Conservation (phyloP, 164 flowering plant genomes). For the Dillenia suffruticosa region DNA sequence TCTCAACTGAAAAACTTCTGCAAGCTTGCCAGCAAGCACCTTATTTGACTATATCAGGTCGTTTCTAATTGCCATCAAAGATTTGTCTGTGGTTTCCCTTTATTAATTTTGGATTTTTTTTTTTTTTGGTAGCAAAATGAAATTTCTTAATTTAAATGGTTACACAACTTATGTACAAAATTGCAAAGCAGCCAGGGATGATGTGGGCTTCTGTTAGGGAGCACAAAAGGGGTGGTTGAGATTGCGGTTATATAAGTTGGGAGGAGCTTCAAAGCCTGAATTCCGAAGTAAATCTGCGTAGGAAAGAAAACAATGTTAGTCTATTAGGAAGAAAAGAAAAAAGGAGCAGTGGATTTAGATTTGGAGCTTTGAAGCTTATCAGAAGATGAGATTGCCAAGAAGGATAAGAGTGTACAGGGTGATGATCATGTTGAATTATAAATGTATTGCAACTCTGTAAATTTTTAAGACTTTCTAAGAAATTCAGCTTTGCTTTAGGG, state of each 20-base stretch:
- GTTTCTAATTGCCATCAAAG: too few relatives aligned
- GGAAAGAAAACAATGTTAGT: background rate
- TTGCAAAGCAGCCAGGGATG: conserved; percentile 32
- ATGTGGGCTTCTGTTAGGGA: conserved; percentile 20
- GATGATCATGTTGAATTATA: too few relatives aligned
- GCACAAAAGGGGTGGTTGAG: conserved; percentile 16
- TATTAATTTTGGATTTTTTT: too few relatives aligned
- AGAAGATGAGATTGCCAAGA: conserved; percentile 3
- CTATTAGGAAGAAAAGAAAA: background rate
- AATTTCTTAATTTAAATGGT: too few relatives aligned
- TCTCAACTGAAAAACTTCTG: too few relatives aligned
- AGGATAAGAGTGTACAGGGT: background rate
- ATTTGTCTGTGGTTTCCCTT: too few relatives aligned
- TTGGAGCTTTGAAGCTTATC: background rate
- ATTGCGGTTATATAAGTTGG: conserved; percentile 26
- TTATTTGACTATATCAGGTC: too few relatives aligned
- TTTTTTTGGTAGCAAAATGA: too few relatives aligned
- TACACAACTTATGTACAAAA: background rate
- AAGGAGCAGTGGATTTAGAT: background rate
- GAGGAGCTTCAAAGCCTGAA: conserved; percentile 45
- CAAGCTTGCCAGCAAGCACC: too few relatives aligned
- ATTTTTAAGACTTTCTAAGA: too few relatives aligned
- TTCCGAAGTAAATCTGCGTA: conserved; percentile 33
- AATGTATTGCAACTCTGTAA: too few relatives aligned
- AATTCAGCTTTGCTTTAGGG: too few relatives aligned